Evolutionary conservation across 257 asterid genomes (phyloP).

Genomic region (Avicennia marina): DNA sequence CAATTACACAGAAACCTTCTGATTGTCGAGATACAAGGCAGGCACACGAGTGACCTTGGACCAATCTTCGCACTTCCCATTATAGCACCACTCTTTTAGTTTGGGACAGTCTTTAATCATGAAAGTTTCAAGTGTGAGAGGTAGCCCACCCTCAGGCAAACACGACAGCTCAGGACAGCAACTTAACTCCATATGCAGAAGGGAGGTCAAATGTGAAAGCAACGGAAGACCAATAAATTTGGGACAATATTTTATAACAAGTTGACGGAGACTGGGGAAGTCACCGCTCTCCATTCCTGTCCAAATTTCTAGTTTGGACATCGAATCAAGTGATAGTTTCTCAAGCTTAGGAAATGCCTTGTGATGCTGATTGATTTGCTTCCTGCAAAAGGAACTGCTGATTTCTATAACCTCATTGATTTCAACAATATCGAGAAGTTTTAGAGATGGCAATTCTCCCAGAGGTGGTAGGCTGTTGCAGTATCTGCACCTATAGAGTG

Average conservation of each 20-base stretch:
- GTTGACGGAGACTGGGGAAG: slow-evolving; percentile 15
- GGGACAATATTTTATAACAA: slow-evolving; percentile 16
- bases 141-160: slow-evolving; percentile 8
- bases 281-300: slow-evolving; percentile 6
- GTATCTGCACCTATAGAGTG: slow-evolving; percentile 18
- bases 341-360: slow-evolving; percentile 21
- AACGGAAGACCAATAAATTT: slow-evolving; percentile 13
- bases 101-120: slow-evolving; percentile 14
- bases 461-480: slow-evolving; percentile 20
- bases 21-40: not conserved
- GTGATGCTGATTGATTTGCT: not conserved
- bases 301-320: slow-evolving; percentile 23
- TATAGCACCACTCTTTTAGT: not conserved
- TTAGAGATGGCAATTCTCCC: slow-evolving; percentile 28
- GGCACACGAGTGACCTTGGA: not conserved
- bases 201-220: slow-evolving; percentile 13
- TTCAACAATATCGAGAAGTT: slow-evolving; percentile 11
- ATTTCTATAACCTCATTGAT: slow-evolving; percentile 13
- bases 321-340: slow-evolving; percentile 18
- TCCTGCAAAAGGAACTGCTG: slow-evolving; percentile 8
- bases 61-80: not conserved
- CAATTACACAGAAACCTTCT: not conserved
- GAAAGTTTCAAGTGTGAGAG: not conserved
- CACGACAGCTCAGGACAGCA: slow-evolving; percentile 13
- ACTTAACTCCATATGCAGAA: slow-evolving; percentile 12